Conservation (phyloP, 345 rosid species). For the Limnanthes douglasii region DNA sequence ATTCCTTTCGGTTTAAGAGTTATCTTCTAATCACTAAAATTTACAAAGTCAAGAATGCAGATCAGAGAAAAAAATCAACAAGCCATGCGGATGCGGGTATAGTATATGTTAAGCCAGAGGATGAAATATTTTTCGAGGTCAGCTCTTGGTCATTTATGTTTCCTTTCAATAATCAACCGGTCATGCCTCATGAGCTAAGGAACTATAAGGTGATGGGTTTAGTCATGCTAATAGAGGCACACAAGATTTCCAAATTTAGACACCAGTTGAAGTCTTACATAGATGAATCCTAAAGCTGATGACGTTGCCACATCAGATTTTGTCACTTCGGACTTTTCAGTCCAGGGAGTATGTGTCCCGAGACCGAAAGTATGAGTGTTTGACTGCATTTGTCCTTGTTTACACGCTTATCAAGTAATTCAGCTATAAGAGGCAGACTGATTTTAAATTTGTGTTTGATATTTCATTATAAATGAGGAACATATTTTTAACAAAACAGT, state of each 20-base stretch:
- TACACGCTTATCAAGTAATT: too few relatives aligned
- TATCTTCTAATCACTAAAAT: constrained; percentile 58
- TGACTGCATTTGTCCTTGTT: too few relatives aligned
- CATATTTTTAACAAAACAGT: too few relatives aligned
- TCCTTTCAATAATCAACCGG: constrained; percentile 34
- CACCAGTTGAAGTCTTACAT: constrained; percentile 44
- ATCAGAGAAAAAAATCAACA: constrained; percentile 20
- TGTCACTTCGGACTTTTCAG: too few relatives aligned
- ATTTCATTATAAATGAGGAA: too few relatives aligned
- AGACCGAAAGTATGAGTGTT: too few relatives aligned
- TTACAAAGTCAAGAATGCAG: constrained; percentile 50
- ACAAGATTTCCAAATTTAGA: constrained; percentile 33
- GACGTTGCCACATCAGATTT: too few relatives aligned
- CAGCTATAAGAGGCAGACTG: too few relatives aligned
- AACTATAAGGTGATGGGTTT: constrained; percentile 55
- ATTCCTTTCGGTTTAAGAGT: constrained; percentile 42
- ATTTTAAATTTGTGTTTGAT: too few relatives aligned
- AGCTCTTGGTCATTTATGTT: constrained; percentile 70
- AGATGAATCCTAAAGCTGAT: too few relatives aligned
- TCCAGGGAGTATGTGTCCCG: too few relatives aligned
- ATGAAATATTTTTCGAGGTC: constrained; percentile 68
- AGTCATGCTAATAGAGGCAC: constrained; percentile 54
- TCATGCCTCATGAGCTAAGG: constrained; percentile 52
- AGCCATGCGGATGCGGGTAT: constrained; percentile 30
- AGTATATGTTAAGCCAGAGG: constrained; percentile 62